Base-by-base conservation (phyloP, 2,329 filamentous ascomycete species). In the Ustilaginoidea virens region DNA sequence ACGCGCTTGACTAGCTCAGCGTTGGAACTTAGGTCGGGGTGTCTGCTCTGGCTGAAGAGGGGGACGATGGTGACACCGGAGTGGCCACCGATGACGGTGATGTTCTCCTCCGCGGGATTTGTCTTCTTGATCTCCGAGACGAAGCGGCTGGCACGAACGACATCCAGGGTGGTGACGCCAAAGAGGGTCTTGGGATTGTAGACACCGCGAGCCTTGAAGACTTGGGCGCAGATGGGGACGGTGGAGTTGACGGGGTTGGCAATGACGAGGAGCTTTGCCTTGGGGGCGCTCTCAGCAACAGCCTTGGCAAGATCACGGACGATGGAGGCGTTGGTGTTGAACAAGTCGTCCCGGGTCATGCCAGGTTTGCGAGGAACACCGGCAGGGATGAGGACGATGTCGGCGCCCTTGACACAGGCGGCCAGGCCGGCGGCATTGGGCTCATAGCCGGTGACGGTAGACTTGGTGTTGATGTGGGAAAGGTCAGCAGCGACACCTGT, bases 321-420 rank as follows among this genome's bases (percentile, higher is more conserved):
- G 59, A 98, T 98, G 56, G 83, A 92, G 60, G 90, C 90, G 63
- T 98, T 98, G 72, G 87, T 98, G 77, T 96, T 96, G 85, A 98
- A 98, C 41, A 98, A 79, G 58, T 98, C 87, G 63, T 98, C 90
- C 70, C 90, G 86, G 65, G 81, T 92, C 90, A 98, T 98, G 64
- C 90, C 90, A 57, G 90, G 90, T 75, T 94, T 94, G 66, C 90
- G 85, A 54, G 90, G 90, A 44, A 98, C 87, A 70, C 90, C 90
- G 51, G 90, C 90, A 52, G 90, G 90, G 60, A 98, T 96, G 53
- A 98, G 74, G 52, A 98, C 82, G 47, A 98, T 76, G 62, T 96
- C 85, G 51, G 85, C 67, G 53, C 72, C 86, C 65, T 81, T 80
- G 57, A 98, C 74, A 51, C 77, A 78, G 41, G 69, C 69, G 47